Evolutionary conservation across 805 yeast genomes (phyloP).

Genomic region (Candida endomychidarum): DNA sequence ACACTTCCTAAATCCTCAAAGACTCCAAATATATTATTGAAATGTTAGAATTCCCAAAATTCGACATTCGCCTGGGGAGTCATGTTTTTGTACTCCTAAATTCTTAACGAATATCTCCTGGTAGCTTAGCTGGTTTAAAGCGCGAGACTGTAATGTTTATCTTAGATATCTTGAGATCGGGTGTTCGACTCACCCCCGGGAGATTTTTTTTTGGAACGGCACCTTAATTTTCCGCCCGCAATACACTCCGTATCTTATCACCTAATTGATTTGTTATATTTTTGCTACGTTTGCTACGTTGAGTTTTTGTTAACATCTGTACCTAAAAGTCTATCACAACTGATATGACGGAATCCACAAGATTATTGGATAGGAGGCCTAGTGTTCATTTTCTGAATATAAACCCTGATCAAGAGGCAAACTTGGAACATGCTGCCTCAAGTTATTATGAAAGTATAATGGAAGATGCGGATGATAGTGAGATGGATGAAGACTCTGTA

Average conservation of each 20-base stretch:
- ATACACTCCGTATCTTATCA: not conserved
- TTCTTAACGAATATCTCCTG: conserved; percentile 8
- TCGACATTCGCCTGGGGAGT: too few species aligned
- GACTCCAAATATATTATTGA: too few species aligned
- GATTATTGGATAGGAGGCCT: conserved; percentile 6
- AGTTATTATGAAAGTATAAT: conserved; percentile 42
- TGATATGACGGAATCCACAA: conserved; percentile 4
- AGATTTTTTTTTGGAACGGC: conserved; percentile 14
- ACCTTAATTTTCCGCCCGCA: too few species aligned
- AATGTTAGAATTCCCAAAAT: too few species aligned
- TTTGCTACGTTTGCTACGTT: not conserved
- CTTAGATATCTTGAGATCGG: conserved; percentile 16
- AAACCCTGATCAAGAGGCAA: conserved; percentile 10
- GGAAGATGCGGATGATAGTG: conserved; percentile 29
- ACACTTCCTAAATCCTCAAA: not conserved
- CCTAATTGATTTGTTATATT: too few species aligned
- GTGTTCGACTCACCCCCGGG: conserved; percentile 18
- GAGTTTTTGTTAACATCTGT: too few species aligned
- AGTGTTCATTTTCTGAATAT: conserved; percentile 11
- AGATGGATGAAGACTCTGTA: conserved; percentile 41
- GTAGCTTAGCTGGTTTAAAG: conserved; percentile 16
- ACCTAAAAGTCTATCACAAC: too few species aligned
- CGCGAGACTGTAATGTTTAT: conserved; percentile 15
- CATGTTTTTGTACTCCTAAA: not conserved
- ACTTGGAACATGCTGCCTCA: conserved; percentile 30